These are phyloP conservation scores for Trichoderma breve DNA, from an alignment of 2,329 filamentous ascomycete species.

Conservation along the genomic window DNA sequence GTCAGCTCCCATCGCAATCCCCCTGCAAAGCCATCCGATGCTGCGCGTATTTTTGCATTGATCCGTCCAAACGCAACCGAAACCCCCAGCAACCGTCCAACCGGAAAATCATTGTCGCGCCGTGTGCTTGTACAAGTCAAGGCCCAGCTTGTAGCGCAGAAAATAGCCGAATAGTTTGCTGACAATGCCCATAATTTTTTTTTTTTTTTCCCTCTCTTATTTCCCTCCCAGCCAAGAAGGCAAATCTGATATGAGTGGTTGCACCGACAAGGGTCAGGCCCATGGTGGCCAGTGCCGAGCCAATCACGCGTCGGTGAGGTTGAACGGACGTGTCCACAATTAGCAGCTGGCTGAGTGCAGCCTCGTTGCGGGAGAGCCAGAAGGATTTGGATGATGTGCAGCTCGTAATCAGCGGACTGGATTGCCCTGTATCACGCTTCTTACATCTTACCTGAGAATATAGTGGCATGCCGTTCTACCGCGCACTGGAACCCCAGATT, in stretches of 20 bases:
- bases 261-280: constrained; percentile 33
- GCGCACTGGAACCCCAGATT: neutral
- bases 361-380: neutral
- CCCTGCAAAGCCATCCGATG: neutral
- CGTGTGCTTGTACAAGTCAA: neutral
- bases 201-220: neutral
- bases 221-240: neutral
- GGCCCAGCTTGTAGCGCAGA: neutral
- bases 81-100: neutral
- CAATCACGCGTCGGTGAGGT: constrained; percentile 39
- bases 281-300: constrained; percentile 29
- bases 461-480: neutral
- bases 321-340: constrained; percentile 21
- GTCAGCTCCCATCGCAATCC: neutral
- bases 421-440: neutral
- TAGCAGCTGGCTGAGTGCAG: neutral
- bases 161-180: neutral
- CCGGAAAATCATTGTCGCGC: constrained; percentile 7
- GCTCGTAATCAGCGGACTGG: neutral
- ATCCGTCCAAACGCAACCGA: neutral
- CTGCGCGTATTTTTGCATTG: neutral
- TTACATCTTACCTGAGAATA: neutral
- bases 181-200: neutral
- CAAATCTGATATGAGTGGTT: constrained; percentile 36
- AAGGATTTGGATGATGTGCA: neutral